Evolutionary conservation across 495 filamentous ascomycete species (phyloP), one percentile per base, ranked within the genome.

Genomic region (Extremus antarcticus): DNA sequence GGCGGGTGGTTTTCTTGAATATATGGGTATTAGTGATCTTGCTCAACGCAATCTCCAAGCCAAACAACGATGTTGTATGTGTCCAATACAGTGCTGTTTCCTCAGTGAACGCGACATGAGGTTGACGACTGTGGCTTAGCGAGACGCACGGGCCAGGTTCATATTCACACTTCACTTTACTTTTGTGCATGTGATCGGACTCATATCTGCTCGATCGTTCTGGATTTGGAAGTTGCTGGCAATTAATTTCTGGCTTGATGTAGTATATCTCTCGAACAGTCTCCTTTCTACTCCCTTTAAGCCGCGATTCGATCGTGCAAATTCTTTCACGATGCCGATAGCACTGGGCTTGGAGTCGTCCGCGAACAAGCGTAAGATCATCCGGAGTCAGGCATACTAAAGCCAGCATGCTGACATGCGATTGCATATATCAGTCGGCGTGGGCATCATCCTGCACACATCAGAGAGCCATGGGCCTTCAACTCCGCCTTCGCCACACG

Each of bases 291-390:
- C n/a, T n/a, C n/a, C n/a, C n/a, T n/a, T n/a, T n/a, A n/a, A n/a
- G n/a, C n/a, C n/a, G n/a, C n/a, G n/a, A n/a, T n/a, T n/a, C n/a
- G n/a, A n/a, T n/a, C n/a, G n/a, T n/a, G n/a, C n/a, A 35, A 7
- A 35, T 4, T 13, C 29, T 35, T 35, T 13, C 29, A 35, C 13
- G 7, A 61, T 61, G 58, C 58, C 54, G 4, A 57, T 98, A 55
- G 83, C 88, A 53, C 80, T 98, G 64, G 94, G 94, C 47, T 87
- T 94, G 66, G 92, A 98, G 74, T 35, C 29, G 29, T 35, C 29
- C 29, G 29, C 29, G 7, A 35, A 35, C 29, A 35, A 35, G 29
- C 29, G 29, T 35, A 35, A 35, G 29, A n/a, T n/a, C n/a, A n/a
- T n/a, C n/a, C n/a, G n/a, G n/a, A n/a, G n/a, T n/a, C n/a, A n/a